Evolutionary conservation across 2,329 filamentous ascomycete species (phyloP), one percentile per base, ranked within the genome.

Genomic region (Aspergillus luchuensis): DNA sequence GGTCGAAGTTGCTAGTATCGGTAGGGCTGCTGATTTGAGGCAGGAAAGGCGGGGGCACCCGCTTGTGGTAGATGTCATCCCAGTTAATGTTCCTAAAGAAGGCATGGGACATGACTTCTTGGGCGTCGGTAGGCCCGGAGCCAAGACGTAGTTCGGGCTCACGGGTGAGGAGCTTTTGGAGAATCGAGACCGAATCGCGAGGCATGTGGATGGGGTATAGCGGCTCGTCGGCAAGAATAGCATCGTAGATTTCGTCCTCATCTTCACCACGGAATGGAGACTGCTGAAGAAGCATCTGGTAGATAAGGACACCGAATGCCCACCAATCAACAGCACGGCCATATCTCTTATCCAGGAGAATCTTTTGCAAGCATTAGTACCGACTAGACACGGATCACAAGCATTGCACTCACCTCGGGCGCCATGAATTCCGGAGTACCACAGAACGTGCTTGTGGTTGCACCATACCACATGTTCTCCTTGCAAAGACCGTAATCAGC

Each of bases 401-500:
- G 7, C 48, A 15, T 57, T 17, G 28, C 15, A 72, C 82, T 71
- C 83, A 96, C 92, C 84, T 99, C 95, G 8, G 95, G 95, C 8
- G 95, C 95, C 95, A 99, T 99, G 68, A 99, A 99, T 75, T 99
- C 95, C 15, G 95, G 95, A n/a, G 95, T 99, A 77, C 95, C 95
- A 75, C 95, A 99, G 82, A 99, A 99, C 7, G 95, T 99, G 79
- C 93, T 94, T 0, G 95, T 99, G 2, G 91, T 97, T 58, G 91
- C 94, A 47, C 92, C 92, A 74, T 96, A 99, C 93, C 94, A 99
- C 95, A 99, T 99, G 70, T 99, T 93, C 75, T 99, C 95, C 79
- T 99, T 99, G 82, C 96, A 99, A 52, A 99, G 86, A 86, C 95
- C 95, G 76, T 97, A 99, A 84, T 99, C 95, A 56, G 87, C 95